A percentile compares a stretch with the other conserved stretches of the same genome.
phyloP scores from a whole-genome alignment of 352 stramenopile species.

The Halophytophthora batemanensis region DNA sequence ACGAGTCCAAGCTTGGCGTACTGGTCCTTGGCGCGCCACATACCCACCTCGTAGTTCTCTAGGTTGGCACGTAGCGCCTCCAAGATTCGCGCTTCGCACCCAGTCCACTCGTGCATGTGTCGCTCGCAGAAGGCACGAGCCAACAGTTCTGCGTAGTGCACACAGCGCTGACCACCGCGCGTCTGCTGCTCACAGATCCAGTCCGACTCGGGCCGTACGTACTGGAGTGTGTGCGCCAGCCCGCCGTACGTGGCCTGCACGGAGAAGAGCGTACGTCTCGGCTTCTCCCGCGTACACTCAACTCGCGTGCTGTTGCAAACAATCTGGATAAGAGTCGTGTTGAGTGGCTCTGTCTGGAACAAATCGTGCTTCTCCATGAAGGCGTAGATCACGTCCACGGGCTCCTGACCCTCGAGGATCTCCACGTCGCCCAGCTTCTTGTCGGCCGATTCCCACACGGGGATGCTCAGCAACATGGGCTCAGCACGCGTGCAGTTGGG shows the following conservation, averaged over 20 bases:
- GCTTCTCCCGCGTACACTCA: conserved; percentile 43
- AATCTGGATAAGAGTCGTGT: conserved; percentile 61
- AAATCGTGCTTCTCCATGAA: conserved; percentile 86
- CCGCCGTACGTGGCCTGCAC: conserved; percentile 76
- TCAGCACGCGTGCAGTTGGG: conserved; percentile 80
- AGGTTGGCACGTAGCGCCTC: conserved; percentile 61
- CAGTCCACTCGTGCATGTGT: conserved; percentile 72
- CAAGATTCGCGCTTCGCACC: conserved; percentile 50
- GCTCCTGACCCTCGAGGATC: conserved; percentile 76
- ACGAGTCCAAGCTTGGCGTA: conserved; percentile 82
- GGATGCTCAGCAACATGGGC: conserved; percentile 69
- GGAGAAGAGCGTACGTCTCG: conserved; percentile 71
- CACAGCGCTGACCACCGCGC: conserved; percentile 53
- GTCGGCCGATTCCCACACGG: conserved; percentile 65
- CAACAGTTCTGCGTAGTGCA: conserved; percentile 74
- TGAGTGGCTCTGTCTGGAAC: conserved; percentile 78
- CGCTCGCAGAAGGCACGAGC: conserved; percentile 59
- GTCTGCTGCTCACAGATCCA: conserved; percentile 59
- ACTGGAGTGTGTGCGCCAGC: conserved; percentile 65
- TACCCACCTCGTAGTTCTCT: conserved; percentile 65
- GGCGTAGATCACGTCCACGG: conserved; percentile 76
- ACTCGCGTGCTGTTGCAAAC: conserved; percentile 77
- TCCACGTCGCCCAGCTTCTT: conserved; percentile 73
- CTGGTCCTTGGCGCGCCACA: conserved; percentile 76
- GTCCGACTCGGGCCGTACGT: conserved; percentile 75